Conservation (phyloP, 2,329 filamentous ascomycete species). For the Arthroderma sp. region DNA sequence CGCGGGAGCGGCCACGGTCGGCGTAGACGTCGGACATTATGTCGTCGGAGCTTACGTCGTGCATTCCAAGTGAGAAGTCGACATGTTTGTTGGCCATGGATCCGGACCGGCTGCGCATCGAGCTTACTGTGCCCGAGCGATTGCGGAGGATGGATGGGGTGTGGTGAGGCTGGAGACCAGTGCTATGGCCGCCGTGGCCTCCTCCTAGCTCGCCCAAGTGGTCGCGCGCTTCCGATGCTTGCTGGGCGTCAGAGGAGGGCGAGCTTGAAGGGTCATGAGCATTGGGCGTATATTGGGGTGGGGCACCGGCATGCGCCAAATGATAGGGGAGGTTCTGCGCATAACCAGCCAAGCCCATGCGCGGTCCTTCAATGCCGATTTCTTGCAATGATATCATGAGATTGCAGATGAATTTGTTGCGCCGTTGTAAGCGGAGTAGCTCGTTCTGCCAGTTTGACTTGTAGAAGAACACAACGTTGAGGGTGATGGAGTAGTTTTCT, state of each 20-base stretch:
- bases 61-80: slow-evolving; percentile 59
- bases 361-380: slow-evolving; percentile 72
- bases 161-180: slow-evolving; percentile 16
- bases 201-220: slow-evolving; percentile 24
- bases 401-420: slow-evolving; percentile 89
- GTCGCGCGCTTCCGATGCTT: slow-evolving; percentile 21
- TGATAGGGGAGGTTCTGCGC: slow-evolving; percentile 56
- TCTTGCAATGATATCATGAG: slow-evolving; percentile 76
- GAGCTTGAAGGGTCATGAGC: slow-evolving; percentile 27
- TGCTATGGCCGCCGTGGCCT: slow-evolving; percentile 26
- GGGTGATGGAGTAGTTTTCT: slow-evolving; percentile 69
- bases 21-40: slow-evolving; percentile 53
- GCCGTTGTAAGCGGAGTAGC: slow-evolving; percentile 70
- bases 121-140: slow-evolving; percentile 20
- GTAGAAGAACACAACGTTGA: slow-evolving; percentile 95
- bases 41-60: slow-evolving; percentile 43
- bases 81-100: slow-evolving; percentile 50
- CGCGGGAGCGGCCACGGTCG: slow-evolving; percentile 33
- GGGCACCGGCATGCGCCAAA: slow-evolving; percentile 39
- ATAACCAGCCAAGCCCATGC: slow-evolving; percentile 57
- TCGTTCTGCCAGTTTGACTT: slow-evolving; percentile 97
- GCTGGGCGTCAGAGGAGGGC: slow-evolving; percentile 16
- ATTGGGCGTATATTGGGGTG: slow-evolving; percentile 33
- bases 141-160: slow-evolving; percentile 43
- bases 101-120: slow-evolving; percentile 41